Evolutionary conservation across 2,329 filamentous ascomycete species (phyloP).

Genomic region (Cladosporium sp.): DNA sequence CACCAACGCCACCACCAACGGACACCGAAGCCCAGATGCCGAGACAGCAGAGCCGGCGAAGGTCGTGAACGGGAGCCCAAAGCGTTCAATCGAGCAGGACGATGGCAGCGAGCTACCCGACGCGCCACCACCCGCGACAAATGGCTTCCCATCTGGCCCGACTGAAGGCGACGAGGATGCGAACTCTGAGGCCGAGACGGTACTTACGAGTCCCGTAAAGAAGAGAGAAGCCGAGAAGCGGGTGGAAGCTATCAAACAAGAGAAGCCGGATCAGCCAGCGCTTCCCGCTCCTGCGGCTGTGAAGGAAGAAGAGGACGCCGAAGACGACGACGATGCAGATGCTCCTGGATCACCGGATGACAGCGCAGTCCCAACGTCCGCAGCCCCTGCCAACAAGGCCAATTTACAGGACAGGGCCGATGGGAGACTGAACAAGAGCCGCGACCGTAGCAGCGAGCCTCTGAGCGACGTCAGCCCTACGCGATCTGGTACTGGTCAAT

Average conservation of each 20-base stretch:
- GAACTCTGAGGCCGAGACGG: conserved; percentile 48
- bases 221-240: conserved; percentile 33
- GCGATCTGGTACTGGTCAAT: conserved; percentile 20
- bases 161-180: conserved; percentile 30
- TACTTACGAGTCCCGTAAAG: conserved; percentile 42
- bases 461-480: conserved; percentile 28
- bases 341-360: conserved; percentile 24
- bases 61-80: conserved; percentile 13
- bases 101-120: conserved; percentile 12
- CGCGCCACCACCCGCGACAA: conserved; percentile 7
- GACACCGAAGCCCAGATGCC: conserved; percentile 13
- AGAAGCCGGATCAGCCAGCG: conserved; percentile 1
- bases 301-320: conserved; percentile 27
- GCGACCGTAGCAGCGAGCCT: conserved; percentile 22
- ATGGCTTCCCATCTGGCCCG: conserved; percentile 6
- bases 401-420: conserved; percentile 4
- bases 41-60: conserved; percentile 6
- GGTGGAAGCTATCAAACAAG: conserved; percentile 8
- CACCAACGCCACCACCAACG: neutral
- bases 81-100: conserved; percentile 14
- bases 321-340: conserved; percentile 29
- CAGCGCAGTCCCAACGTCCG: conserved; percentile 22
- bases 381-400: conserved; percentile 21
- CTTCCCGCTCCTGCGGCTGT: conserved; percentile 15
- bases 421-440: neutral